Base-by-base conservation (phyloP, 2,329 filamentous ascomycete species). In the Fonsecaea monophora region DNA sequence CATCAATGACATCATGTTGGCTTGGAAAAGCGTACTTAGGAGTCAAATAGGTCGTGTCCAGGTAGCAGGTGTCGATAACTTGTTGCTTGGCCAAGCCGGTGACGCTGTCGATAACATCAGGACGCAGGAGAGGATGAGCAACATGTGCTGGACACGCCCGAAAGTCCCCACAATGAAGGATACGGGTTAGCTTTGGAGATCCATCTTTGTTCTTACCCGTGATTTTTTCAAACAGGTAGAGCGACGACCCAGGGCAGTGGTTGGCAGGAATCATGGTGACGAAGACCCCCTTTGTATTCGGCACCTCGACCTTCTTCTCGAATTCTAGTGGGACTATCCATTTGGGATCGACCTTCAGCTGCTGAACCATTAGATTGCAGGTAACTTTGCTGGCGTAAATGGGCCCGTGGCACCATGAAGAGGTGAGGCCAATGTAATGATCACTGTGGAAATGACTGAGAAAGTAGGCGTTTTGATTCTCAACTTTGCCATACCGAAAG, bases 401-500 rank as follows among this genome's bases (percentile, higher is more conserved):
- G 0, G 94, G 94, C 0, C 95, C 95, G 76, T 99, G 94, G 45
- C 83, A 87, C 95, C 95, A 99, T 37, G 85, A 92, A 7, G 91
- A 88, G 10, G 92, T 95, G 10, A 99, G 82, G 1, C 95, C 95
- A 38, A 97, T 89, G 74, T 99, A 99, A 76, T 99, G 95, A 76
- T 99, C 95, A 74, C 93, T 97, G 78, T 99, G 95, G 72, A 98
- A 99, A 76, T 99, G 95, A 73, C 94, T 97, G 10, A 99, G 85
- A 72, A 99, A 99, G 76, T 99, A 99, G 1, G 94, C 95, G 62
- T 91, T 90, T 77, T 94, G 97, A 0, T 92, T 94, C 75, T 96
- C 86, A 0, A 99, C 92, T 3, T 94, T 92, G 1, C 95, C 95
- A 75, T 98, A 99, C 21, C 94, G 89, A 75, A 99, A 74, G 97